phyloP scores from a whole-genome alignment of 371 early-diverging fungal species.

The Umbelopsis sp. region DNA sequence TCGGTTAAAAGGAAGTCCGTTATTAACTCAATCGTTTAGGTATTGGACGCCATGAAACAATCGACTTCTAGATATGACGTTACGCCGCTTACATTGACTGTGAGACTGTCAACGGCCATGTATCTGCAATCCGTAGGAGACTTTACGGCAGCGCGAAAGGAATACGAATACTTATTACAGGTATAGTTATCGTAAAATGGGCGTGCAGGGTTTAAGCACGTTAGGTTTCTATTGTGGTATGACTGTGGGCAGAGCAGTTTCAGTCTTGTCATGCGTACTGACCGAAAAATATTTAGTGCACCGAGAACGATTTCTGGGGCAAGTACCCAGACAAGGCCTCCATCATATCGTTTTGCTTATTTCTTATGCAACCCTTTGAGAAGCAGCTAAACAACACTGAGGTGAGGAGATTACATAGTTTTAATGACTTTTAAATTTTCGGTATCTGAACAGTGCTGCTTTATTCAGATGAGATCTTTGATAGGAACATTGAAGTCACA shows the following conservation, averaged over 20 bases:
- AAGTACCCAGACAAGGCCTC: constrained; percentile 6
- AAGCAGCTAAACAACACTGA: neutral
- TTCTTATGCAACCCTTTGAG: constrained; percentile 13
- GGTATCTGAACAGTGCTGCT: neutral
- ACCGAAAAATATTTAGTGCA: neutral
- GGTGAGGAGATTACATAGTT: neutral
- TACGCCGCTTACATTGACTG: neutral
- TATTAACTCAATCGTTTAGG: neutral
- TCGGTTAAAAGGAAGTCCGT: neutral
- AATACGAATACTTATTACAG: constrained; percentile 19
- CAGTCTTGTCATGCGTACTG: neutral
- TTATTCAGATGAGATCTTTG: neutral
- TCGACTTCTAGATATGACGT: neutral
- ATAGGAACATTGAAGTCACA: neutral
- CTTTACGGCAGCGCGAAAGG: neutral
- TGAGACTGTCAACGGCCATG: neutral
- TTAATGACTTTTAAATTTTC: neutral
- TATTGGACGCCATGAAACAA: neutral
- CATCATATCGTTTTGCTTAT: constrained; percentile 15
- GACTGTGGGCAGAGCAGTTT: neutral
- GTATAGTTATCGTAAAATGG: neutral
- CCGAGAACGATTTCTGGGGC: neutral
- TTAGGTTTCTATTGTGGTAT: no score
- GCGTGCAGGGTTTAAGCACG: neutral
- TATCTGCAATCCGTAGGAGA: constrained; percentile 1